These are phyloP conservation scores for Ajuga chamaepitys DNA, from an alignment of 257 asterid species.

Conservation along the genomic window DNA sequence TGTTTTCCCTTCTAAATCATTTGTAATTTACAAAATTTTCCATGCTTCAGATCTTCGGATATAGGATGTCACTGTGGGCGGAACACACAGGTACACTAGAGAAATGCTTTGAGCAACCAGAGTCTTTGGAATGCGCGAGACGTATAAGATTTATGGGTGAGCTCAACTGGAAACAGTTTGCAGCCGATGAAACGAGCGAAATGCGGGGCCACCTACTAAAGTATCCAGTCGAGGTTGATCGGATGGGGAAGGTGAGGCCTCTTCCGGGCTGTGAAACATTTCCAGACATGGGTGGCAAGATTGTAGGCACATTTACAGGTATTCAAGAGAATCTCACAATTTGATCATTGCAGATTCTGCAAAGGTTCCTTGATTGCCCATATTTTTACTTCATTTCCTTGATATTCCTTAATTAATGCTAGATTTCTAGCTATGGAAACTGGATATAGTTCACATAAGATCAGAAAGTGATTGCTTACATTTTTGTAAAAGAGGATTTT, in stretches of 20 bases:
- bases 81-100: constrained; percentile 76
- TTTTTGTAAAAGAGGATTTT: too few species aligned
- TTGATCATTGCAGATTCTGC: too few species aligned
- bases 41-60: constrained; percentile 62
- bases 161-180: constrained; percentile 70
- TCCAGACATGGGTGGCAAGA: constrained; percentile 89
- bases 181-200: constrained; percentile 43
- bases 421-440: background rate
- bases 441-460: background rate
- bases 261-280: constrained; percentile 74
- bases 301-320: constrained; percentile 64
- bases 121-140: constrained; percentile 60
- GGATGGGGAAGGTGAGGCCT: constrained; percentile 60
- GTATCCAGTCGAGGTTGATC: constrained; percentile 79
- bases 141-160: constrained; percentile 62
- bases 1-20: too few species aligned
- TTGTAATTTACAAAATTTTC: too few species aligned
- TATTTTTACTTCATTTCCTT: background rate
- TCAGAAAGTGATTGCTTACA: background rate
- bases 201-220: constrained; percentile 81
- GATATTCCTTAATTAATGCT: background rate
- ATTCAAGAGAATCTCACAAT: constrained; percentile 92
- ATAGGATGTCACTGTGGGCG: constrained; percentile 82
- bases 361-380: background rate
- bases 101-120: constrained; percentile 61